A percentile compares a stretch with the other conserved stretches of the same genome.
Evolutionary conservation across 148 eudicot species (phyloP).

Genomic region (Linanthus parryae): DNA sequence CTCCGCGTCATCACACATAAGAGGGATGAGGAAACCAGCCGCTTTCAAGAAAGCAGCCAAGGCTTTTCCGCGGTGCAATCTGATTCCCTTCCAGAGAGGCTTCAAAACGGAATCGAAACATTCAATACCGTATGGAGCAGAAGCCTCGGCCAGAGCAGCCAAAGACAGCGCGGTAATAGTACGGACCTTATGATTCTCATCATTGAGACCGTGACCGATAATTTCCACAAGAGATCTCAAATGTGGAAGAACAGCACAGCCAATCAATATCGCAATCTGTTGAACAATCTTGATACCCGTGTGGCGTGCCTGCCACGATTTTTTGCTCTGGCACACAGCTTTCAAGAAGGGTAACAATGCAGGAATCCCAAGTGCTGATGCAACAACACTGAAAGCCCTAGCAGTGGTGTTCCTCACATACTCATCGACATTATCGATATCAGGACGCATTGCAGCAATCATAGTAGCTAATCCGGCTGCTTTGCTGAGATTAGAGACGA

Average conservation of each 20-base stretch:
- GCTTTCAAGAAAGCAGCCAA: conserved; percentile 93
- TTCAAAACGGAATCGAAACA: conserved; percentile 90
- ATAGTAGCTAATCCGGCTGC: conserved; percentile 95
- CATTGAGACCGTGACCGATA: conserved; percentile 86
- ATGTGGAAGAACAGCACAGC: conserved; percentile 92
- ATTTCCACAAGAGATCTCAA: conserved; percentile 88
- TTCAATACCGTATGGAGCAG: conserved; percentile 95
- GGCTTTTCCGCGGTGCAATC: conserved; percentile 94
- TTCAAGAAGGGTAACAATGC: conserved; percentile 82
- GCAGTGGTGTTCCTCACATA: conserved; percentile 95
- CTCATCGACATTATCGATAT: conserved; percentile 90
- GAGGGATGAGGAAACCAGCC: conserved; percentile 83
- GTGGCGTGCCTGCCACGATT: conserved; percentile 98
- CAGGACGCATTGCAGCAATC: conserved; percentile 99
- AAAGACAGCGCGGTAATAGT: conserved; percentile 89
- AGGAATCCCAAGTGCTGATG: conserved; percentile 91
- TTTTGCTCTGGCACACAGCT: conserved; percentile 97
- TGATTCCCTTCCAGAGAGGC: conserved; percentile 93
- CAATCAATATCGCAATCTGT: conserved; percentile 88
- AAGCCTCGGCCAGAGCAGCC: conserved; percentile 96
- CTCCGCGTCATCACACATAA: conserved; percentile 90
- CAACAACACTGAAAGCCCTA: conserved; percentile 95
- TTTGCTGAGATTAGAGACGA: conserved; percentile 87
- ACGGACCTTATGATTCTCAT: conserved; percentile 91
- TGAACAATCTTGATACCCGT: conserved; percentile 94